A percentile compares a stretch with the other conserved stretches of the same genome.
Conservation (phyloP, 2,329 filamentous ascomycete genomes). For the Phoma sp. region DNA sequence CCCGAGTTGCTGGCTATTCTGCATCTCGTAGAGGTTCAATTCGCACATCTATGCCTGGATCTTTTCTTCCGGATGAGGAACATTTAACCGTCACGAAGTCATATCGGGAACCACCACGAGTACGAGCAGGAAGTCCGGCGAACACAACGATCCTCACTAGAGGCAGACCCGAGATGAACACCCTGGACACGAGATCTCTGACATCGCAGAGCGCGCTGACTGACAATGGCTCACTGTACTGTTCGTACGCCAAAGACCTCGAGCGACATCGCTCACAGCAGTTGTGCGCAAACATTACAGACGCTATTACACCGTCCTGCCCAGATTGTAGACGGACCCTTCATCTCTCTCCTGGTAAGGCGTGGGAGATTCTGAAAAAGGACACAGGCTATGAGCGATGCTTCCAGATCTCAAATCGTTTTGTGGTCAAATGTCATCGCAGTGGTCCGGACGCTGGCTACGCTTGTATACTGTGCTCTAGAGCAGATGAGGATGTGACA, state of each 20-base stretch:
- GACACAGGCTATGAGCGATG: slow-evolving; percentile 41
- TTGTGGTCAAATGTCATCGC: slow-evolving; percentile 47
- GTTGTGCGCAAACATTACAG: slow-evolving; percentile 35
- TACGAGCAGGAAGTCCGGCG: slow-evolving; percentile 28
- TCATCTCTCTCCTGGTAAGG: slow-evolving; percentile 44
- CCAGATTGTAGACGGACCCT: slow-evolving; percentile 40
- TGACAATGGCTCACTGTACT: slow-evolving; percentile 33
- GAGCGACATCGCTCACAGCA: slow-evolving; percentile 38
- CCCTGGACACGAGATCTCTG: slow-evolving; percentile 36
- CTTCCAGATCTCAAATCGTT: slow-evolving; percentile 46
- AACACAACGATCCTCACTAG: slow-evolving; percentile 38
- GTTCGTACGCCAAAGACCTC: slow-evolving; percentile 42
- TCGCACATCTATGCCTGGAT: slow-evolving; percentile 8
- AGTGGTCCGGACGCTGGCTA: slow-evolving; percentile 43
- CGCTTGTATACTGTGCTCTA: slow-evolving; percentile 44
- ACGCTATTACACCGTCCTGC: slow-evolving; percentile 35
- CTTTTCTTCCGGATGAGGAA: slow-evolving; percentile 1
- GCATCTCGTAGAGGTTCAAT: slow-evolving; percentile 7
- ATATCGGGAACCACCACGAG: slow-evolving; percentile 21
- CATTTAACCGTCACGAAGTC: slow-evolving; percentile 36
- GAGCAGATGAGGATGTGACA: slow-evolving; percentile 32
- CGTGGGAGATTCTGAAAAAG: slow-evolving; percentile 46
- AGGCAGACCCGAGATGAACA: slow-evolving; percentile 24
- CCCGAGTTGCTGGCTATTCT: slow-evolving; percentile 18
- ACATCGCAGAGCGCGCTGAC: slow-evolving; percentile 31